Evolutionary conservation across 495 filamentous ascomycete species (phyloP).

Genomic region (Staphylotrichum longicolle): DNA sequence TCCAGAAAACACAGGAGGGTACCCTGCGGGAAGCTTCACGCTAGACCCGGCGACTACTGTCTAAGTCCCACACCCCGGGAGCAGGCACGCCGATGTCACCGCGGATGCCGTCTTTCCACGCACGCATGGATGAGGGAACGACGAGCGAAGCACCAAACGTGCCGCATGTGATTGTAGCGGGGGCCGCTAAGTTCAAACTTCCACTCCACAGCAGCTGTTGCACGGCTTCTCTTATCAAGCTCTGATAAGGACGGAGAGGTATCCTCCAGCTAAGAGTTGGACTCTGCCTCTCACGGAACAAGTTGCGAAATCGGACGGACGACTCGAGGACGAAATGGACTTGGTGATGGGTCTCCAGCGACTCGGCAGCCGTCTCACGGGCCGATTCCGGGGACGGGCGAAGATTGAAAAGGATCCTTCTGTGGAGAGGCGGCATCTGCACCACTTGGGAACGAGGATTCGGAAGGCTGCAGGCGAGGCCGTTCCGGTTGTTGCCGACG

Average conservation of each 20-base stretch:
- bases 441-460: neutral
- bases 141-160: too few species aligned
- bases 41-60: too few species aligned
- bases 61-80: too few species aligned
- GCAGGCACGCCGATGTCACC: too few species aligned
- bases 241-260: neutral
- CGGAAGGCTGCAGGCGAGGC: conserved; percentile 8
- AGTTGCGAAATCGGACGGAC: conserved; percentile 18
- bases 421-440: conserved; percentile 12
- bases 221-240: neutral
- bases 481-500: conserved; percentile 17
- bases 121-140: too few species aligned
- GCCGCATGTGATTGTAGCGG: too few species aligned
- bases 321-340: neutral
- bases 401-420: conserved; percentile 6
- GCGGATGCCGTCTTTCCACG: too few species aligned
- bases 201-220: too few species aligned
- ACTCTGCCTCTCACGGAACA: neutral
- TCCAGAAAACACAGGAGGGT: too few species aligned
- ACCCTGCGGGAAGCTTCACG: too few species aligned
- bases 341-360: neutral
- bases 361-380: neutral
- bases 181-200: too few species aligned
- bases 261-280: neutral
- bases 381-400: conserved; percentile 12